Percentiles rank a stretch among this genome's conserved stretches.
phyloP scores from a whole-genome alignment of 176 grass and related monocot species.

The Raddia guianensis region DNA sequence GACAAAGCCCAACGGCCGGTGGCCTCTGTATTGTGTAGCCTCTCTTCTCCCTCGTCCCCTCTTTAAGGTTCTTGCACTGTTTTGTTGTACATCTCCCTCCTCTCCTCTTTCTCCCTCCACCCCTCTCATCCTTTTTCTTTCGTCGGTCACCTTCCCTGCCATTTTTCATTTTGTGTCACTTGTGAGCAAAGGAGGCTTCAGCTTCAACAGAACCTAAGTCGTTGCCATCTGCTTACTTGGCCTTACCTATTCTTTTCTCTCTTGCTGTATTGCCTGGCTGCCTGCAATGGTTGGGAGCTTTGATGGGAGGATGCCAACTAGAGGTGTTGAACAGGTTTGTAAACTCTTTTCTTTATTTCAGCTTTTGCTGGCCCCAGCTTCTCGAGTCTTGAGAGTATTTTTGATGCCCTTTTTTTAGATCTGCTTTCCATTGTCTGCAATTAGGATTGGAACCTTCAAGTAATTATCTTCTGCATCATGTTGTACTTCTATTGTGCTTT shows the following conservation, averaged over 20 bases:
- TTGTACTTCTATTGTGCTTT: background rate
- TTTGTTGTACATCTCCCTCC: background rate
- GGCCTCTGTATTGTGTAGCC: background rate
- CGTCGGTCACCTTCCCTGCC: conserved; percentile 33
- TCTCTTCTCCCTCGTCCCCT: conserved; percentile 15
- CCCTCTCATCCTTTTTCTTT: conserved; percentile 37
- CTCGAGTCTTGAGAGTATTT: background rate
- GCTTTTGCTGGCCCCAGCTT: background rate
- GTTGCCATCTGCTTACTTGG: background rate
- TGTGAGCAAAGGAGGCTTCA: conserved; percentile 15
- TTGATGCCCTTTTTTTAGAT: background rate
- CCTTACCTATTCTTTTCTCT: background rate
- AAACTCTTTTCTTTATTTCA: background rate
- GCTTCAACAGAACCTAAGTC: background rate
- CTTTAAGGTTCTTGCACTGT: conserved; percentile 2
- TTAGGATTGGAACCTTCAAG: background rate
- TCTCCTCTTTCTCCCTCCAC: conserved; percentile 39
- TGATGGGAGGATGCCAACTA: conserved; percentile 61
- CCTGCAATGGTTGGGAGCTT: conserved; percentile 68
- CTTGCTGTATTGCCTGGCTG: background rate
- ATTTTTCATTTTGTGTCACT: conserved; percentile 22
- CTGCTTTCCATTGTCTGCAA: background rate
- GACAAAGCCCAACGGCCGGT: conserved; percentile 14
- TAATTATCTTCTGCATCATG: background rate
- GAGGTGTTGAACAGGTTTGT: conserved; percentile 76